Conservation (phyloP, 768 basidiomycete genomes). For the Candolleomyces eurysporus region DNA sequence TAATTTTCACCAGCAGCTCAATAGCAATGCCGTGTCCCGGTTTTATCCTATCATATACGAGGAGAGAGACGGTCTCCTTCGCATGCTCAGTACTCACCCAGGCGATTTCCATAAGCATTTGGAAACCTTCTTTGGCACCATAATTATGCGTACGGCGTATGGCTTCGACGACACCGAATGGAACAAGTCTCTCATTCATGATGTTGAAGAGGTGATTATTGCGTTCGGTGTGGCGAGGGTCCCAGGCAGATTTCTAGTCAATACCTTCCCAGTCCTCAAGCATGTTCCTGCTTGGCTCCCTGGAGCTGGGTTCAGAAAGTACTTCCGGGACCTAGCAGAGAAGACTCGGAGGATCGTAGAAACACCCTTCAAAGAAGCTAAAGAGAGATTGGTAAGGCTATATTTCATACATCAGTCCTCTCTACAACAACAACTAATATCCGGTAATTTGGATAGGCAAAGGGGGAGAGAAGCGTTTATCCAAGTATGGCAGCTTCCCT, state of each 20-base stretch:
- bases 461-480: not conserved
- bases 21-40: slow-evolving; percentile 9
- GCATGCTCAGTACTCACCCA: not conserved
- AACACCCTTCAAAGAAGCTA: not conserved
- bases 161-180: slow-evolving; percentile 24
- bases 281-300: slow-evolving; percentile 37
- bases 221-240: slow-evolving; percentile 19
- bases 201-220: slow-evolving; percentile 28
- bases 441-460: not conserved
- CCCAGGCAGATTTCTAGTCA: slow-evolving; percentile 16
- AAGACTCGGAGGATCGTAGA: not conserved
- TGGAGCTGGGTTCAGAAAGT: slow-evolving; percentile 30
- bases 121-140: slow-evolving; percentile 5
- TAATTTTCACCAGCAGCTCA: slow-evolving; percentile 24
- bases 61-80: not conserved
- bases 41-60: slow-evolving; percentile 15
- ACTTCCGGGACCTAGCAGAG: not conserved
- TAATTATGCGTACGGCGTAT: slow-evolving; percentile 23
- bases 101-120: not conserved
- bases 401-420: not conserved
- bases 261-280: slow-evolving; percentile 18
- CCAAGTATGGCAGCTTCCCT: slow-evolving; percentile 4
- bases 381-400: slow-evolving; percentile 2
- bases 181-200: slow-evolving; percentile 34
- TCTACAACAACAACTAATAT: too few relatives aligned